Conservation (phyloP, 179 eudicot species). For the Carnegiea gigantea region DNA sequence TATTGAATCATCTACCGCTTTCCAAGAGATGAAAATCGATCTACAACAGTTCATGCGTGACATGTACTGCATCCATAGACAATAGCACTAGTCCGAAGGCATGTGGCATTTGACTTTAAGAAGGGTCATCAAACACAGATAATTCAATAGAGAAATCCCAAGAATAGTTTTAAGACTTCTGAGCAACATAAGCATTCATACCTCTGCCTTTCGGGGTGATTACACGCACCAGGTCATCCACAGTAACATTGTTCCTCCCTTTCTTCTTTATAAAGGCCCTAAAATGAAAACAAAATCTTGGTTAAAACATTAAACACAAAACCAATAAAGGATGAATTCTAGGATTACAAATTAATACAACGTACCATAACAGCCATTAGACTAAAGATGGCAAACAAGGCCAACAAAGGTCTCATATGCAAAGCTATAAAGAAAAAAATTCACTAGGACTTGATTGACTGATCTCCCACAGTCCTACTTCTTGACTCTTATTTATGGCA, state of each 20-base stretch:
- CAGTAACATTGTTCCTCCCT: slow-evolving; percentile 79
- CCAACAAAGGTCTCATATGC: background rate
- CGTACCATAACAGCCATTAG: background rate
- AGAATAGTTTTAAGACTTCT: background rate
- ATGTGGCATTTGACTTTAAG: background rate
- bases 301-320: slow-evolving; percentile 15
- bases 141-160: background rate
- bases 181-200: slow-evolving; percentile 20
- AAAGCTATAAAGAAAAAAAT: background rate
- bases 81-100: background rate
- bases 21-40: no score
- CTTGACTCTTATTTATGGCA: background rate
- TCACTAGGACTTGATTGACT: background rate
- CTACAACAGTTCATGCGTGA: no score
- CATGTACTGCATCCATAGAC: no score
- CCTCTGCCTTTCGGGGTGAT: slow-evolving; percentile 90
- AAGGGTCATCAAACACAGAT: slow-evolving; percentile 13
- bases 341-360: background rate
- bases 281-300: slow-evolving; percentile 12
- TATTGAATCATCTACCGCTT: background rate
- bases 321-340: background rate
- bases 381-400: background rate
- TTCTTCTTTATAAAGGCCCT: slow-evolving; percentile 69
- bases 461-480: background rate
- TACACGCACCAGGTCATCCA: slow-evolving; percentile 68